Conservation (phyloP, 2,329 filamentous ascomycete genomes). For the Neocucurbitaria cava region DNA sequence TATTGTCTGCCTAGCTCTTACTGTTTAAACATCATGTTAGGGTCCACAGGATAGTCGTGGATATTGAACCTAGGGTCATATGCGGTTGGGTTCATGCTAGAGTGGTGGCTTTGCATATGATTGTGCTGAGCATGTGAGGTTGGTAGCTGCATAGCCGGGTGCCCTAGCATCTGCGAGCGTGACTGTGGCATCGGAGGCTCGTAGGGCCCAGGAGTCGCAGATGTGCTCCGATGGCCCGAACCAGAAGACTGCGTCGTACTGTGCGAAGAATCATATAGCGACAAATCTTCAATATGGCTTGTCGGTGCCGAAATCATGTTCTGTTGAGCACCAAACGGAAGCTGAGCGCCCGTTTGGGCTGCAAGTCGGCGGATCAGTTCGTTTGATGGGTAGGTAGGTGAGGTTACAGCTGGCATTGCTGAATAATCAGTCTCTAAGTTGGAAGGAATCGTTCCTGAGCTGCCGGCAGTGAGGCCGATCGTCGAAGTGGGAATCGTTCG, state of each 20-base stretch:
- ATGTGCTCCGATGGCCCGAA: slow-evolving; percentile 39
- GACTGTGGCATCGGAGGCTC: slow-evolving; percentile 36
- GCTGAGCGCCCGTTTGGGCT: slow-evolving; percentile 44
- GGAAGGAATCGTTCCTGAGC: slow-evolving; percentile 37
- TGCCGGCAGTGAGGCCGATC: slow-evolving; percentile 33
- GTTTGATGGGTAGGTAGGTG: slow-evolving; percentile 41
- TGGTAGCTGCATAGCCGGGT: slow-evolving; percentile 31
- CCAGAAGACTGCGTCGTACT: slow-evolving; percentile 41
- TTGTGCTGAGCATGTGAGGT: slow-evolving; percentile 34
- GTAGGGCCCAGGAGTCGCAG: slow-evolving; percentile 44
- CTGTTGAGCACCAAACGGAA: slow-evolving; percentile 43
- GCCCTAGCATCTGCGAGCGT: slow-evolving; percentile 32
- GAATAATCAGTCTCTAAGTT: slow-evolving; percentile 40
- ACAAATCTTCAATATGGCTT: slow-evolving; percentile 45
- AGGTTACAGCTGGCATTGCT: slow-evolving; percentile 30
- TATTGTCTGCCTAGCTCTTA: slow-evolving; percentile 3
- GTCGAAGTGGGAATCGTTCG: slow-evolving; percentile 35
- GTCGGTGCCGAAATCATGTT: slow-evolving; percentile 38
- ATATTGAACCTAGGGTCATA: slow-evolving; percentile 44
- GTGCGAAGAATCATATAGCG: slow-evolving; percentile 43
- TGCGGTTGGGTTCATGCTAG: slow-evolving; percentile 35
- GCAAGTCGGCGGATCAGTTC: slow-evolving; percentile 46
- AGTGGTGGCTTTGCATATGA: slow-evolving; percentile 42
- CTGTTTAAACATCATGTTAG: slow-evolving; percentile 45
- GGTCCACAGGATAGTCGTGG: slow-evolving; percentile 44